Evolutionary conservation across 2,329 filamentous ascomycete species (phyloP).

Genomic region (Diaporthe batatas): DNA sequence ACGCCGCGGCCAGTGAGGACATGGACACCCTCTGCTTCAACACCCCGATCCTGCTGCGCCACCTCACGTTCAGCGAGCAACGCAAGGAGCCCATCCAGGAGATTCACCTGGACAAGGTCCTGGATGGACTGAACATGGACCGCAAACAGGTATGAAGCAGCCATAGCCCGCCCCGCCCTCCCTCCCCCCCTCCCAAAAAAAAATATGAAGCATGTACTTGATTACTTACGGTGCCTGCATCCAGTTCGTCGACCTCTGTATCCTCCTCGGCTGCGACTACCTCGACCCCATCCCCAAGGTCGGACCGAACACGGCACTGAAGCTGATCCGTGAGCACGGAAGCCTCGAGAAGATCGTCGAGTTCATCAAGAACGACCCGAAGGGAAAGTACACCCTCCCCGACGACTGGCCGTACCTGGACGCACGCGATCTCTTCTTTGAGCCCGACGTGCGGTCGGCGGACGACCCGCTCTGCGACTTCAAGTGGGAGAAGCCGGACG

Average conservation of each 20-base stretch:
- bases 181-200: too few relatives aligned
- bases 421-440: slow-evolving; percentile 90
- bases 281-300: slow-evolving; percentile 96
- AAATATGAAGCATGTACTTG: background rate
- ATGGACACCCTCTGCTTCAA: slow-evolving; percentile 99
- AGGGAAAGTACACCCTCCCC: slow-evolving; percentile 85
- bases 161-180: background rate
- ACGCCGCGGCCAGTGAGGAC: slow-evolving; percentile 95
- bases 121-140: slow-evolving; percentile 91
- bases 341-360: slow-evolving; percentile 89
- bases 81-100: slow-evolving; percentile 98
- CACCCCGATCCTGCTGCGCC: slow-evolving; percentile 87
- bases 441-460: slow-evolving; percentile 87
- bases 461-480: slow-evolving; percentile 93
- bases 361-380: slow-evolving; percentile 79
- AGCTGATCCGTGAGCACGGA: slow-evolving; percentile 93
- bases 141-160: slow-evolving; percentile 75
- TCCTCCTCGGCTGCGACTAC: slow-evolving; percentile 97
- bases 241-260: slow-evolving; percentile 97
- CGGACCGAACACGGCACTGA: slow-evolving; percentile 90
- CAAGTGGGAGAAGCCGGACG: slow-evolving; percentile 95
- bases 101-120: slow-evolving; percentile 87
- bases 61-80: slow-evolving; percentile 97
- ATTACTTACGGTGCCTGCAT: slow-evolving; percentile 20
- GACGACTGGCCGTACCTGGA: slow-evolving; percentile 98